Base-by-base conservation (phyloP, 768 basidiomycete genomes). In the Trametes sanguinea region DNA sequence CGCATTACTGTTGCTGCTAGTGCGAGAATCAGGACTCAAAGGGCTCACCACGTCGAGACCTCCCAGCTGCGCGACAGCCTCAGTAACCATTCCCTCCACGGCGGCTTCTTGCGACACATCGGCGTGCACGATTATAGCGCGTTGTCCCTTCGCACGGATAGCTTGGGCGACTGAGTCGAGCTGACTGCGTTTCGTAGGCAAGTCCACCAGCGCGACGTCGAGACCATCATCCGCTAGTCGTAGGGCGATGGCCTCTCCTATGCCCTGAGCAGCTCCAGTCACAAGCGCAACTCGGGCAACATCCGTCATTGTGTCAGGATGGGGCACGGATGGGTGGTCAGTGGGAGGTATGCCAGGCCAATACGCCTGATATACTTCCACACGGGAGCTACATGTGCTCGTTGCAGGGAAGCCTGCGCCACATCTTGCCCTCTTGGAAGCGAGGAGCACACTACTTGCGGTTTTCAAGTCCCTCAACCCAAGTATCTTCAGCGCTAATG, bases 31-130 rank as follows among this genome's bases (percentile, higher is more conserved):
- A 2, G 30, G 48, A 50, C 27, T 13, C 13, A 11, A 11, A 29
- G n/a, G 32, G 64, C 81, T 56, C 55, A 83, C 83, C 22, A 82
- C 79, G 62, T 84, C 80, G 8, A 85, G 59, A 1, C 76, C 65
- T 2, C 81, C 82, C 8, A 83, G 69, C 2, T 64, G 62, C 2
- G 69, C 50, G 0, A 68, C 65, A 3, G 68, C 65, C 2, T 50
- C 50, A 0, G 70, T 68, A 2, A 85, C 67, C 75, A 85, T 74
- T 4, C 14, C 61, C 48, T 76, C 69, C 1, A 84, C 81, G 3
- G 80, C 74, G 0, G 58, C 65, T 55, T 83, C 83, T 2, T 67
- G 45, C 7, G 73, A 68, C 2, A 84, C 78, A 60, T 85, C 81
- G 2, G 69, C 80, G 4, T 71, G 37, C 2, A 76, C 64, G n/a